These are phyloP conservation scores for Pythium myriotylum DNA, from an alignment of 352 stramenopile species.

Conservation along the genomic window DNA sequence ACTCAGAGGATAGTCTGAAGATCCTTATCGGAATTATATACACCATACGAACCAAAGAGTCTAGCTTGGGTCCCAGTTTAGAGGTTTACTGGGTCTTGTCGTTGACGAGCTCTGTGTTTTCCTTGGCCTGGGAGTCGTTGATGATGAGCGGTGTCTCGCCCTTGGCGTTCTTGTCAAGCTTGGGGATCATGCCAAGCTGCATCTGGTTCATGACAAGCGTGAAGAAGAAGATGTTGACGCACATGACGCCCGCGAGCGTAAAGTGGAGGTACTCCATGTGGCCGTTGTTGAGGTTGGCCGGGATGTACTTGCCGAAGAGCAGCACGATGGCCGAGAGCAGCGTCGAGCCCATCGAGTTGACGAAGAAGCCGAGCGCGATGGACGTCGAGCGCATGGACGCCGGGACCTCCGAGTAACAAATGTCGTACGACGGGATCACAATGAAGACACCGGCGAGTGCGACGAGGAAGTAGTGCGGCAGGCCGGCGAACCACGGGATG, in stretches of 20 bases:
- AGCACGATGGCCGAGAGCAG: constrained; percentile 48
- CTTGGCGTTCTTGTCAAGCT: neutral
- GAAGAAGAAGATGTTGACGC: constrained; percentile 44
- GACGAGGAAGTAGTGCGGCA: constrained; percentile 53
- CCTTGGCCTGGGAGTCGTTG: neutral
- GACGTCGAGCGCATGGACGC: constrained; percentile 36
- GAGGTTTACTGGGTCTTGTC: constrained; percentile 16
- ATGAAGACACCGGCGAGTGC: constrained; percentile 30
- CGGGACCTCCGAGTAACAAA: constrained; percentile 49
- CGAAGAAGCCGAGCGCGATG: constrained; percentile 43
- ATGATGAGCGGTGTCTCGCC: constrained; percentile 13
- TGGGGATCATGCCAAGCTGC: constrained; percentile 19
- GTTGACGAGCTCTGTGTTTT: neutral
- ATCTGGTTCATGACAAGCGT: constrained; percentile 37
- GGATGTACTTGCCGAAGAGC: constrained; percentile 51
- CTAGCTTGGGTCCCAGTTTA: too few relatives aligned
- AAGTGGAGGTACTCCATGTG: constrained; percentile 39
- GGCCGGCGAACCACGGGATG: constrained; percentile 41
- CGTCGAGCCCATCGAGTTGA: constrained; percentile 30
- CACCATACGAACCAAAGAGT: too few relatives aligned
- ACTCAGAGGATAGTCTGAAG: too few relatives aligned
- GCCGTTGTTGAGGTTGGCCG: constrained; percentile 28
- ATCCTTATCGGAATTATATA: too few relatives aligned
- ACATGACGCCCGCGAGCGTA: constrained; percentile 36
- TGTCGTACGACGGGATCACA: constrained; percentile 35